A percentile compares a stretch with the other conserved stretches of the same genome.
These are phyloP conservation scores for Paramecium caudatum DNA, from an alignment of 73 alveolate species.

Conservation along the genomic window DNA sequence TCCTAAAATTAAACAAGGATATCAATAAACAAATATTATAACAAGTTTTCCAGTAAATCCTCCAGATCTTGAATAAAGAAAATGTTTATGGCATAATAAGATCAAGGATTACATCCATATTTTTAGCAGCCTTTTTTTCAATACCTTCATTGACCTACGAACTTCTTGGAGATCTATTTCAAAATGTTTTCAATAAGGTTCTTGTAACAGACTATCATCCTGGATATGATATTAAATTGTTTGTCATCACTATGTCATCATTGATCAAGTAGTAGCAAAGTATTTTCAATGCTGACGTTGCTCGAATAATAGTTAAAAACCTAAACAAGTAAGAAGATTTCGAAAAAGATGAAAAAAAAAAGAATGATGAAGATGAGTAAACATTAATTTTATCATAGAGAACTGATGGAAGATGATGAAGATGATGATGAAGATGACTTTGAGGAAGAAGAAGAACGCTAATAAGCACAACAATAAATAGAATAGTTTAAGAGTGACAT, in stretches of 20 bases:
- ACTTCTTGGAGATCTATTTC: neutral
- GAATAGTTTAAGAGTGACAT: constrained; percentile 22
- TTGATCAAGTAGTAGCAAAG: neutral
- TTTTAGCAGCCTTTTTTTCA: constrained; percentile 5
- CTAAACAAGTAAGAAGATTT: neutral
- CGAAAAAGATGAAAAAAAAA: constrained; percentile 10
- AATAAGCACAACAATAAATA: constrained; percentile 1
- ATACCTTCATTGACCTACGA: neutral
- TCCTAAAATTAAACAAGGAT: neutral
- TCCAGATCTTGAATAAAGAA: neutral
- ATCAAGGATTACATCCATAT: neutral
- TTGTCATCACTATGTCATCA: neutral
- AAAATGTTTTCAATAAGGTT: neutral
- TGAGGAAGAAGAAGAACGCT: constrained; percentile 6
- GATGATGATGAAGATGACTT: neutral
- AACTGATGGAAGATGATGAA: neutral
- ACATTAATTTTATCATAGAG: neutral
- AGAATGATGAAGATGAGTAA: neutral
- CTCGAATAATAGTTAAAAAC: neutral
- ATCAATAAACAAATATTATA: neutral
- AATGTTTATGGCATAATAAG: constrained; percentile 28
- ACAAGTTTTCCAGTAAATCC: neutral
- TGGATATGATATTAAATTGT: constrained; percentile 53
- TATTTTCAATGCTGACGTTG: neutral
- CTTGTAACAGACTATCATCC: constrained; percentile 7